phyloP scores from a whole-genome alignment of 352 stramenopile genomes.

The Phytophthora quininea region DNA sequence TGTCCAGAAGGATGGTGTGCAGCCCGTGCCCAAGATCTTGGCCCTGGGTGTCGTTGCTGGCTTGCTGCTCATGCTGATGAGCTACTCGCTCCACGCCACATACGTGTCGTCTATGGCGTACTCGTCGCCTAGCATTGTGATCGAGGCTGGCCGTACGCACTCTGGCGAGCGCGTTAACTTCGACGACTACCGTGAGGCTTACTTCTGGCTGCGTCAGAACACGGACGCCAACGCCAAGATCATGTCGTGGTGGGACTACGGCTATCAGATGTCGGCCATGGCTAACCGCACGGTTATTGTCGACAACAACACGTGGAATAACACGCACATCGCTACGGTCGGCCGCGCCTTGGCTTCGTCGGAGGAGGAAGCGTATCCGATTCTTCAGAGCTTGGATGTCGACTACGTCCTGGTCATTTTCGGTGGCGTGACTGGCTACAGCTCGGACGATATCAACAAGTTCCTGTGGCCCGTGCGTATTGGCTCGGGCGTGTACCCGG shows the following conservation, averaged over 20 bases:
- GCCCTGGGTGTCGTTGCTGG: constrained; percentile 62
- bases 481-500: constrained; percentile 80
- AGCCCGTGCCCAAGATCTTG: constrained; percentile 68
- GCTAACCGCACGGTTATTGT: constrained; percentile 90
- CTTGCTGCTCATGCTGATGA: constrained; percentile 77
- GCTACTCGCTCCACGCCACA: constrained; percentile 88
- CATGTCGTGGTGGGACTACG: constrained; percentile 93
- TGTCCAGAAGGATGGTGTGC: constrained; percentile 55
- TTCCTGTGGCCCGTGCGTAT: constrained; percentile 94
- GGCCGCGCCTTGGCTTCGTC: constrained; percentile 83
- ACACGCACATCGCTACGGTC: constrained; percentile 96
- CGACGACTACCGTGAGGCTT: constrained; percentile 98
- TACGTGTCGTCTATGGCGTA: constrained; percentile 93
- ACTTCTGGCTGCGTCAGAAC: constrained; percentile 91
- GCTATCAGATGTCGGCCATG: constrained; percentile 93
- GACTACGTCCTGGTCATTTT: constrained; percentile 94
- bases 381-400: constrained; percentile 91
- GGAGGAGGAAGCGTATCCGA: constrained; percentile 90
- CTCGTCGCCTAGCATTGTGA: constrained; percentile 92
- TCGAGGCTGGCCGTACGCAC: constrained; percentile 77
- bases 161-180: constrained; percentile 88
- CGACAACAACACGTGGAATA: constrained; percentile 98
- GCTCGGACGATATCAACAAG: constrained; percentile 93
- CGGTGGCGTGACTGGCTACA: constrained; percentile 87
- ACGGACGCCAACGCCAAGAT: constrained; percentile 89